Percentiles rank a stretch among this genome's conserved stretches.
These are phyloP conservation scores for Neurospora sp. DNA, from an alignment of 495 filamentous ascomycete species.

Conservation along the genomic window DNA sequence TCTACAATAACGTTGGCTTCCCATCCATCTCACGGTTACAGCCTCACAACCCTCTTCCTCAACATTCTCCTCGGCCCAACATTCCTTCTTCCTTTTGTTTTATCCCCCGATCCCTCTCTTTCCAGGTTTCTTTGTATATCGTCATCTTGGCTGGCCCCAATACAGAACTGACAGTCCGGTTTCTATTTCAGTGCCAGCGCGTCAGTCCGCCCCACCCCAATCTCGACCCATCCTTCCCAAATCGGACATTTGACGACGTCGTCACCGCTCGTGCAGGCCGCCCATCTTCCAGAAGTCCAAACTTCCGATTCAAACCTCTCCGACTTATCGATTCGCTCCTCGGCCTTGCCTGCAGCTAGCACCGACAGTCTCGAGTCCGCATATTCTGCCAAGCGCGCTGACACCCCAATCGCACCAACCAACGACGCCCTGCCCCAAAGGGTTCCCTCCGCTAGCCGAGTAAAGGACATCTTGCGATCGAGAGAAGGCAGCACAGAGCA, in stretches of 20 bases:
- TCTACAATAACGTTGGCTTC: background rate
- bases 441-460: constrained; percentile 34
- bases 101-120: background rate
- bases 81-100: constrained; percentile 3
- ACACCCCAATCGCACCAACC: constrained; percentile 4
- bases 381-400: constrained; percentile 7
- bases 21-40: background rate
- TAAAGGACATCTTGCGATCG: constrained; percentile 35
- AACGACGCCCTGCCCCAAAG: constrained; percentile 25
- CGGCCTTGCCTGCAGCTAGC: constrained; percentile 10
- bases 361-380: constrained; percentile 17
- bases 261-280: constrained; percentile 60
- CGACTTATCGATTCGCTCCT: constrained; percentile 9
- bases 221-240: constrained; percentile 64
- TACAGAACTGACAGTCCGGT: background rate
- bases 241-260: constrained; percentile 72
- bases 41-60: background rate
- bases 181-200: constrained; percentile 10
- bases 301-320: constrained; percentile 16
- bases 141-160: background rate
- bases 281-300: constrained; percentile 34
- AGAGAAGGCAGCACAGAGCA: constrained; percentile 21
- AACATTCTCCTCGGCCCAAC: background rate
- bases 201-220: constrained; percentile 37
- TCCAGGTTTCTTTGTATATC: background rate